phyloP scores from a whole-genome alignment of 179 eudicot genomes.

The Spergularia azorica region DNA sequence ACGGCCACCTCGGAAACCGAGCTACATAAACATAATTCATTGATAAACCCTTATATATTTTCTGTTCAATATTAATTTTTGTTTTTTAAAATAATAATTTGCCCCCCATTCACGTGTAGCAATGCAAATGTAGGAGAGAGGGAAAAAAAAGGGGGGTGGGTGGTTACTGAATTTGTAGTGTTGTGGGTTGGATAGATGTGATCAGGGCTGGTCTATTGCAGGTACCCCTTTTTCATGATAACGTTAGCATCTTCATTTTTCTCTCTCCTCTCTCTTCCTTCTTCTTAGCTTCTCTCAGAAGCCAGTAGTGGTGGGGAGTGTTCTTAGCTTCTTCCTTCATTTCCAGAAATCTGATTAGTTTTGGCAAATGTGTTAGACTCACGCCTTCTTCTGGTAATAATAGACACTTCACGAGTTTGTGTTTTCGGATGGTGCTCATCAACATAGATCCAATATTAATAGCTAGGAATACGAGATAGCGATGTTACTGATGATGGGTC shows the following conservation, averaged over 20 bases:
- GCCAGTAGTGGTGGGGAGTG: too few relatives aligned
- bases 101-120: conserved; percentile 51
- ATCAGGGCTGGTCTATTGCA: conserved; percentile 38
- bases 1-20: too few relatives aligned
- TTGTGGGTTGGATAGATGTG: conserved; percentile 57
- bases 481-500: background rate
- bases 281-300: background rate
- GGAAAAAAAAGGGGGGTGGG: conserved; percentile 1
- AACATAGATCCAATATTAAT: background rate
- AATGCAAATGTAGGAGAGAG: conserved; percentile 20
- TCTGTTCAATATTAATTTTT: too few relatives aligned
- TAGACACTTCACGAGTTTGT: conserved; percentile 27
- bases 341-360: background rate
- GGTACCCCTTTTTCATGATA: conserved; percentile 40
- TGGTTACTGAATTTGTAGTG: conserved; percentile 44
- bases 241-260: conserved; percentile 22
- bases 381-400: conserved; percentile 16
- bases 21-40: too few relatives aligned
- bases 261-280: conserved; percentile 13
- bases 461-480: too few relatives aligned
- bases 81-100: background rate
- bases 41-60: too few relatives aligned
- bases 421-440: background rate
- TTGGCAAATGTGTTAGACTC: background rate
- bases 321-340: background rate